Percentiles rank a stretch among this genome's conserved stretches.
phyloP scores from a whole-genome alignment of 495 filamentous ascomycete species.

The Hypoxylon intermedium region DNA sequence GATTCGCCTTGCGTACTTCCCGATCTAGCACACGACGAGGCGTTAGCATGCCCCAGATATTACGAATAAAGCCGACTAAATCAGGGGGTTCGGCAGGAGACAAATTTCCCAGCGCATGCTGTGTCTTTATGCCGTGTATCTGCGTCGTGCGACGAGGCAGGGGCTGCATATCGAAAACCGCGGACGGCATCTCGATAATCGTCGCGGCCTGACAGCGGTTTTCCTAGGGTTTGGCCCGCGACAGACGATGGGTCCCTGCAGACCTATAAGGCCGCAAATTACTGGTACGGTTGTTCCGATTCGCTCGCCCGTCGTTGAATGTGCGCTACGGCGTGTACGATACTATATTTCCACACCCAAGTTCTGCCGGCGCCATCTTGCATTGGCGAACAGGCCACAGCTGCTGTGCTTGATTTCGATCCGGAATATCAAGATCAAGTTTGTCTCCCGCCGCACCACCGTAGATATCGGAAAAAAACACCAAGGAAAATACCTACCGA shows the following conservation, averaged over 20 bases:
- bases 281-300: neutral
- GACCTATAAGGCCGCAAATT: conserved; percentile 15
- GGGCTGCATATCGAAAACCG: conserved; percentile 1
- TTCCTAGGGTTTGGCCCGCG: neutral
- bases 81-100: neutral
- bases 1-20: conserved; percentile 88
- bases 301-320: neutral
- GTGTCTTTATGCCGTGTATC: conserved; percentile 7
- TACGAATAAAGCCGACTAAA: conserved; percentile 1
- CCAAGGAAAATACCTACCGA: conserved; percentile 79
- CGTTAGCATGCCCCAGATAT: conserved; percentile 23
- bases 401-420: no score
- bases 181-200: neutral
- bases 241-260: conserved; percentile 3
- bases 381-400: conserved; percentile 2
- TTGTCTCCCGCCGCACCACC: neutral
- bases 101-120: conserved; percentile 3
- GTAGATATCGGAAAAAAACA: neutral
- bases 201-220: neutral
- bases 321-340: conserved; percentile 4
- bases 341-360: neutral
- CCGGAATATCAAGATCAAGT: neutral
- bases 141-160: conserved; percentile 9
- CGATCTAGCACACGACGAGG: conserved; percentile 51
- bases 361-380: neutral